A percentile compares a stretch with the other conserved stretches of the same genome.
phyloP scores from a whole-genome alignment of 2,329 filamentous ascomycete genomes.

The Pestalotiopsis sp. region DNA sequence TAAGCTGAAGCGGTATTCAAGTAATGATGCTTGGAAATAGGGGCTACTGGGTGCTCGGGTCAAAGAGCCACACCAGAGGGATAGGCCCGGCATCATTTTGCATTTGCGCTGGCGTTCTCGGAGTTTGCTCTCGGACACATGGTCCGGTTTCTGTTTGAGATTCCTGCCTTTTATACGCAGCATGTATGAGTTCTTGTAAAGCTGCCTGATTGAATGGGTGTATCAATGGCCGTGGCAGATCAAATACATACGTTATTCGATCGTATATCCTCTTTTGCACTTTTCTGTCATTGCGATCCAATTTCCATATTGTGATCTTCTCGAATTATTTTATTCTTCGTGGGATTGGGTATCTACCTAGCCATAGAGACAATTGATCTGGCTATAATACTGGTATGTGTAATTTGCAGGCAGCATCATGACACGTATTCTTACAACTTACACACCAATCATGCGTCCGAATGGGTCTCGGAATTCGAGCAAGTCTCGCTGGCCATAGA shows the following conservation, averaged over 20 bases:
- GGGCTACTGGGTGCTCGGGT: not conserved
- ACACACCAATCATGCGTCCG: constrained; percentile 38
- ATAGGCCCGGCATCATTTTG: not conserved
- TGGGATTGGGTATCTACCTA: not conserved
- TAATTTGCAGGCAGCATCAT: not conserved
- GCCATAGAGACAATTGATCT: not conserved
- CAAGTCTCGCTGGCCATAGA: constrained; percentile 87
- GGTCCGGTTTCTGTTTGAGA: not conserved
- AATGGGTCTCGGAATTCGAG: constrained; percentile 72
- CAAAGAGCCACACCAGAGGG: not conserved
- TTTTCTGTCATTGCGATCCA: not conserved
- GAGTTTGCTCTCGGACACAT: not conserved
- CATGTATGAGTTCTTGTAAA: not conserved
- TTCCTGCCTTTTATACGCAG: not conserved
- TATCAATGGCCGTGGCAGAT: not conserved
- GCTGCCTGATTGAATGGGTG: not conserved
- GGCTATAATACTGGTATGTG: not conserved
- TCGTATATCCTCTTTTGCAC: not conserved
- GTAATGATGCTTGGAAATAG: not conserved
- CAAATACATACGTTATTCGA: not conserved
- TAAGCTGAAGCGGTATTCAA: not conserved
- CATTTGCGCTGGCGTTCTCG: not conserved
- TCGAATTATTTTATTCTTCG: not conserved
- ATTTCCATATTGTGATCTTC: not conserved
- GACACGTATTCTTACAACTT: not conserved